A percentile compares a stretch with the other conserved stretches of the same genome.
Evolutionary conservation across 345 rosid genomes (phyloP).

Genomic region (Toxicodendron radicans): DNA sequence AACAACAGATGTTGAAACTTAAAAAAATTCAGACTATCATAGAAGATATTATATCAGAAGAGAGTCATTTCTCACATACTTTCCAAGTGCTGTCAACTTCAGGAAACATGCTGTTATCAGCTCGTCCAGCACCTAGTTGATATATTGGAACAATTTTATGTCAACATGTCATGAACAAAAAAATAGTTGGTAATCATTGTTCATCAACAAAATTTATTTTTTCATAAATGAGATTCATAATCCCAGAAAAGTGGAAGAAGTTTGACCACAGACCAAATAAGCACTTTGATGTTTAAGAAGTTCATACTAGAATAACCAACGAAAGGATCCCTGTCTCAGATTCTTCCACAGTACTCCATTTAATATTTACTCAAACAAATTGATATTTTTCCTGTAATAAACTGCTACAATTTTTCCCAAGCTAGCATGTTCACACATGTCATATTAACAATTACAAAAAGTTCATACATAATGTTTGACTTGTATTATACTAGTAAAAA

Average conservation of each 20-base stretch:
- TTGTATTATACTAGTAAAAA: background rate
- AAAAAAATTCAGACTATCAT: no score
- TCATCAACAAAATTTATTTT: background rate
- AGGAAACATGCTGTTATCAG: slow-evolving; percentile 82
- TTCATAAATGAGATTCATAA: background rate
- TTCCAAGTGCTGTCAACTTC: slow-evolving; percentile 96
- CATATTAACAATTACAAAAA: background rate
- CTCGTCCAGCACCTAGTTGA: slow-evolving; percentile 52
- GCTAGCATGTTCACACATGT: background rate
- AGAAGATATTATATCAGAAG: no score
- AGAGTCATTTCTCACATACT: slow-evolving; percentile 50
- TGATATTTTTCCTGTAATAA: background rate
- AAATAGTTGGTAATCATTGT: background rate
- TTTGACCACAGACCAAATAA: background rate
- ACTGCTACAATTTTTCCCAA: background rate
- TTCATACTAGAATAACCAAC: background rate
- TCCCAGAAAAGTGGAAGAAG: background rate
- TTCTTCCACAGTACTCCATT: background rate
- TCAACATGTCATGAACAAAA: slow-evolving; percentile 1
- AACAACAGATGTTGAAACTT: background rate
- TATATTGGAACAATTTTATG: slow-evolving; percentile 17
- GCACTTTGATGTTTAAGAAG: background rate
- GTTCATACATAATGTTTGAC: no score
- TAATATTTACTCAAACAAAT: background rate
- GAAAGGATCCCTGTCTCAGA: background rate